A percentile compares a stretch with the other conserved stretches of the same genome.
Conservation (phyloP, 2,329 filamentous ascomycete species). For the Colletotrichum limetticola region DNA sequence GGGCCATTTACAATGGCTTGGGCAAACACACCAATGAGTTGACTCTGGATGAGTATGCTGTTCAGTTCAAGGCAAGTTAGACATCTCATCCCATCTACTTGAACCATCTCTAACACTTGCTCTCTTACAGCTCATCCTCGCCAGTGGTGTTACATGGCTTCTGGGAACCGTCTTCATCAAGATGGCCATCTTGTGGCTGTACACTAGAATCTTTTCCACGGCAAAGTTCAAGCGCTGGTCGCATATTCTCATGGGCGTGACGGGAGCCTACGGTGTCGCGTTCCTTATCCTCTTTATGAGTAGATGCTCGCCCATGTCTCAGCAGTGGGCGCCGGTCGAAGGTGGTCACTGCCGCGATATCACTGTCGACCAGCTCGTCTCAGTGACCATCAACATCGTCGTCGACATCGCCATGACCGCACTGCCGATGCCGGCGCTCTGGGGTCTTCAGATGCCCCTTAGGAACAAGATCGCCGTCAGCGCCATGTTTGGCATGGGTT, state of each 20-base stretch:
- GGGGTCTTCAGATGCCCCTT: conserved; percentile 52
- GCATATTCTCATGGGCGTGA: conserved; percentile 39
- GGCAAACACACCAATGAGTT: conserved; percentile 37
- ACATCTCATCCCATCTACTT: too few species aligned
- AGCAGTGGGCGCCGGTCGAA: conserved; percentile 44
- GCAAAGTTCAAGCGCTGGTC: conserved; percentile 40
- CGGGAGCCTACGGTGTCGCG: conserved; percentile 40
- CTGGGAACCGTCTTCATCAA: conserved; percentile 42
- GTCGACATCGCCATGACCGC: conserved; percentile 49
- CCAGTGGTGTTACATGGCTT: conserved; percentile 43
- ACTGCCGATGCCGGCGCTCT: conserved; percentile 54
- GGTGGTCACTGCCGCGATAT: conserved; percentile 51
- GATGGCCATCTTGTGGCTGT: conserved; percentile 45
- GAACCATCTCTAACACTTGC: background rate
- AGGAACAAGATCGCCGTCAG: conserved; percentile 48
- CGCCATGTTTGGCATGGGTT: conserved; percentile 46
- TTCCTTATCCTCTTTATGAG: conserved; percentile 45
- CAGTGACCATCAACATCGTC: conserved; percentile 40
- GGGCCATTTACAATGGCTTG: conserved; percentile 40
- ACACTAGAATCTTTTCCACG: conserved; percentile 44
- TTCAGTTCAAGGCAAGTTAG: conserved; percentile 26
- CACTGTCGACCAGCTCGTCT: conserved; percentile 37
- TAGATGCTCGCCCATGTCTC: conserved; percentile 44
- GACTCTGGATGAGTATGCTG: conserved; percentile 11
- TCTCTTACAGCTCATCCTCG: conserved; percentile 35